Evolutionary conservation across 306 rosid species (phyloP), one percentile per base, ranked within the genome.

Genomic region (Vigna nakashimae): DNA sequence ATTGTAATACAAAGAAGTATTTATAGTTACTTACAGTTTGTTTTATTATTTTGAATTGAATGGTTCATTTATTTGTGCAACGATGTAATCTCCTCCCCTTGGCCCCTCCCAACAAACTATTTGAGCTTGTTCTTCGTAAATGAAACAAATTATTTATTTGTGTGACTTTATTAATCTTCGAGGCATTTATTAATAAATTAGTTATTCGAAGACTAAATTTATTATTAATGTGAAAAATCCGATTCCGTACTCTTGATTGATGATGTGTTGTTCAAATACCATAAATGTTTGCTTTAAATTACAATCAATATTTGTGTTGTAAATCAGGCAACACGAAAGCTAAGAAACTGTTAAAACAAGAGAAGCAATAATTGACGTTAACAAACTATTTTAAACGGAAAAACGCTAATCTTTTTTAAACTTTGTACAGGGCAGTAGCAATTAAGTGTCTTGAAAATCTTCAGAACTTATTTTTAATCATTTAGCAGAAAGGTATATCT

Each of bases 111-210:
- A 5, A 18, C 28, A 9, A 55, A 26, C 16, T 38, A 66, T 69
- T 45, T 14, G 26, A 73, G 60, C 59, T 77, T 82, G 79, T 10
- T 9, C 45, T 28, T 58, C 28, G 51, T 43, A 58, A 22, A 66
- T 49, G 36, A 45, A 52, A 26, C 20, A 24, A 43, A 45, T 69
- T 17, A 8, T 50, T 36, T 1, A n/a, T 48, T 58, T 2, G 12
- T 6, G 22, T 30, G 17, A 20, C 6, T 51, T 15, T 26, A 7
- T 28, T 50, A n/a, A 24, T 4, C 6, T 15, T 15, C 2, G 6
- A 58, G 32, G 18, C 17, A 43, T 42, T 26, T 4, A 30, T 30
- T 30, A 30, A 30, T 30, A 30, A 30, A 3, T 30, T 7, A 24
- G 4, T 40, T 56, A 57, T 38, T 53, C 10, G 2, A 4, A 36